These are phyloP conservation scores for Mycena floridula DNA, from an alignment of 768 basidiomycete species.

Conservation along the genomic window DNA sequence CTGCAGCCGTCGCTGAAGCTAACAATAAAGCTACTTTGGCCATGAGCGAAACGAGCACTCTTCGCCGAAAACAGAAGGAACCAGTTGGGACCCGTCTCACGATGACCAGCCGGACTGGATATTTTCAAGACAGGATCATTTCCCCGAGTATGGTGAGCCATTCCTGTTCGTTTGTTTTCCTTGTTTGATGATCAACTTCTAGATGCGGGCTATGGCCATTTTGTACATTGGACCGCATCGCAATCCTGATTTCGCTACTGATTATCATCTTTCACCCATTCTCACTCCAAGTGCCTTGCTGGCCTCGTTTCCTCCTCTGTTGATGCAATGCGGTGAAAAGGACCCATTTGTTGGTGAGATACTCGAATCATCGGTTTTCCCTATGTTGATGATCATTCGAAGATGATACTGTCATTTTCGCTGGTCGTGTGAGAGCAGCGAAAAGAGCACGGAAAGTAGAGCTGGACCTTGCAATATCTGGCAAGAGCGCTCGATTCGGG, in stretches of 20 bases:
- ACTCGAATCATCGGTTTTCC: constrained; percentile 36
- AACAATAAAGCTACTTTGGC: constrained; percentile 43
- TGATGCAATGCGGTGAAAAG: constrained; percentile 95
- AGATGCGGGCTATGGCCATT: constrained; percentile 99
- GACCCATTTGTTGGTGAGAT: constrained; percentile 86
- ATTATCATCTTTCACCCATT: constrained; percentile 96
- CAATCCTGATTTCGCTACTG: constrained; percentile 90
- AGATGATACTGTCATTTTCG: constrained; percentile 98
- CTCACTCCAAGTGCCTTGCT: constrained; percentile 79
- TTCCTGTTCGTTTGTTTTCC: neutral
- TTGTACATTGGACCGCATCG: constrained; percentile 91
- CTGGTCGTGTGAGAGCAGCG: constrained; percentile 90
- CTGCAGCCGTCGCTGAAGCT: constrained; percentile 44
- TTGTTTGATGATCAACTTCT: constrained; percentile 8
- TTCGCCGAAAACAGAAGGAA: constrained; percentile 32
- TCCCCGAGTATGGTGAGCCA: constrained; percentile 91
- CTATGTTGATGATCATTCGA: constrained; percentile 21
- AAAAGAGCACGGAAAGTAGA: constrained; percentile 79
- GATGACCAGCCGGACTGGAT: constrained; percentile 92
- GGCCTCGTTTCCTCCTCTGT: constrained; percentile 88
- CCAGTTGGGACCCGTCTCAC: constrained; percentile 85
- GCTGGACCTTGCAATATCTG: constrained; percentile 53
- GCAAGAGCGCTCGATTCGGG: constrained; percentile 58
- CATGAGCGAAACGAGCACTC: constrained; percentile 21
- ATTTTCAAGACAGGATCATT: constrained; percentile 90